Conservation (phyloP, 208 protist genomes). For the Acanthamoeba healyi region DNA sequence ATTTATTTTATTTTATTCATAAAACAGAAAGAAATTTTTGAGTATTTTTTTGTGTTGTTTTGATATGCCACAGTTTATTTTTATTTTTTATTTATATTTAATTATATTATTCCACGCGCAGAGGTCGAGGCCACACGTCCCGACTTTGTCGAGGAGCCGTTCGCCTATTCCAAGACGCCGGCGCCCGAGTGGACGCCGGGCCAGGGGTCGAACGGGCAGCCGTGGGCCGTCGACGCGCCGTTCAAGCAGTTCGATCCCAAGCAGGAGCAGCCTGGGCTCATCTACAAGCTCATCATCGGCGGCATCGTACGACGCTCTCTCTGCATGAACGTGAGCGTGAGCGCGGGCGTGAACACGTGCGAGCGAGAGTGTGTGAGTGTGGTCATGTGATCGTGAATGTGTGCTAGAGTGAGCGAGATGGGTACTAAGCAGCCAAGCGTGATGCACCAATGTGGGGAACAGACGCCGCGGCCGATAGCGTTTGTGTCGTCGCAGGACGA, state of each 20-base stretch:
- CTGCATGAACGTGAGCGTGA: neutral
- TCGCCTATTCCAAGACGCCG: neutral
- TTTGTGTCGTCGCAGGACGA: constrained; percentile 24
- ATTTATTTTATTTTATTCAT: neutral
- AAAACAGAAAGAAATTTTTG: neutral
- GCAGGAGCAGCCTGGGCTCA: neutral
- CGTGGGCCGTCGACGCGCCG: neutral
- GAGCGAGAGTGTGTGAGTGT: no score
- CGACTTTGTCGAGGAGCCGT: neutral
- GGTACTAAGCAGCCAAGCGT: neutral
- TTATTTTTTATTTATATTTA: neutral
- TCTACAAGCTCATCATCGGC: constrained; percentile 32
- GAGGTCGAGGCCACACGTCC: constrained; percentile 12
- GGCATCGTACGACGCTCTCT: neutral
- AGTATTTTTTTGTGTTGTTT: no score
- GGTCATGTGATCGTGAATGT: no score
- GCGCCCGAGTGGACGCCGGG: constrained; percentile 1
- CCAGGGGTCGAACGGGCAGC: neutral
- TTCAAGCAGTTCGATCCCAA: constrained; percentile 5
- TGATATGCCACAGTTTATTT: no score
- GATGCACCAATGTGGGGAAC: neutral
- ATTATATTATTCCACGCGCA: neutral
- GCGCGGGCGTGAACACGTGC: no score
- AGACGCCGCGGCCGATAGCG: constrained; percentile 15
- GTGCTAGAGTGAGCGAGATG: no score